These are phyloP conservation scores for Epichloe hybrida DNA, from an alignment of 2,329 filamentous ascomycete species.

Conservation along the genomic window DNA sequence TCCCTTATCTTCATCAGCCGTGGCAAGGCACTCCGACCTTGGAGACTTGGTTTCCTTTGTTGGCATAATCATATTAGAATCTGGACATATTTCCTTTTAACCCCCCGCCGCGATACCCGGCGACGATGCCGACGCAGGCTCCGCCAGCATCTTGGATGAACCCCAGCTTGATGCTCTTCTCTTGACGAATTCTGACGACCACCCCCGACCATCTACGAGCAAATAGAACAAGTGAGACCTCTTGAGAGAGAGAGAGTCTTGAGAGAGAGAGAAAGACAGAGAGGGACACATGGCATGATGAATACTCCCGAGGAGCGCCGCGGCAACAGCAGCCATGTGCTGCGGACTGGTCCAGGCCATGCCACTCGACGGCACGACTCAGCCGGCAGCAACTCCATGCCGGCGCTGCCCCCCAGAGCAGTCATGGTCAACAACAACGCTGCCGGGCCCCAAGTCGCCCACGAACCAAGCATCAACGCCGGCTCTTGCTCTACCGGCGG, in stretches of 20 bases:
- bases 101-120: background rate
- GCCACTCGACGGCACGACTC: slow-evolving; percentile 7
- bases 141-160: background rate
- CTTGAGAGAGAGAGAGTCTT: no score
- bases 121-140: background rate
- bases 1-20: background rate
- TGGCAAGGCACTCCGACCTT: background rate
- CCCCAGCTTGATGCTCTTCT: background rate
- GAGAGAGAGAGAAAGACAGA: no score
- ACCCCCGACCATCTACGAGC: no score
- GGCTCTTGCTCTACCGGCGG: slow-evolving; percentile 10
- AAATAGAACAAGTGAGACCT: no score
- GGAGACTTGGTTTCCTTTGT: background rate
- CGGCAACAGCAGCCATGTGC: slow-evolving; percentile 15
- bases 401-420: slow-evolving; percentile 18
- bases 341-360: slow-evolving; percentile 10
- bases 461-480: slow-evolving; percentile 8
- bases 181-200: no score
- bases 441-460: slow-evolving; percentile 12
- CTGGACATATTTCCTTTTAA: background rate
- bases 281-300: background rate
- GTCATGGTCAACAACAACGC: slow-evolving; percentile 14
- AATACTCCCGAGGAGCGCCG: slow-evolving; percentile 31
- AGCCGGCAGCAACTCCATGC: slow-evolving; percentile 16
- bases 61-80: background rate